Percentiles rank a stretch among this genome's conserved stretches.
These are phyloP conservation scores for Clathrospora elynae DNA, from an alignment of 2,329 filamentous ascomycete species.

Conservation along the genomic window DNA sequence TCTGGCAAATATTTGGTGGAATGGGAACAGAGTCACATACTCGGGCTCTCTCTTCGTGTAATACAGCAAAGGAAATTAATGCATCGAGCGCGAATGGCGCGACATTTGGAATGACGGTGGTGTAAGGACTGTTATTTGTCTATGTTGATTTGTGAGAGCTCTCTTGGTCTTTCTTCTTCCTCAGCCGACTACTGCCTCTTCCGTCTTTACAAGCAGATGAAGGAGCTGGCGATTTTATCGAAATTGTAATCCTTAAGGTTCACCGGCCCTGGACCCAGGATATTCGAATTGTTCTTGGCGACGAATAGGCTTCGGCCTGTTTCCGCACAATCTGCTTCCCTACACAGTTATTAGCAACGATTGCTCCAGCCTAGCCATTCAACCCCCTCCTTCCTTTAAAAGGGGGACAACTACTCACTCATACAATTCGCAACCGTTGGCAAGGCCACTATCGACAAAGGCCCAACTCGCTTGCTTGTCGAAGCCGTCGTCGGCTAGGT, in stretches of 20 bases:
- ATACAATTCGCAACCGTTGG: constrained; percentile 27
- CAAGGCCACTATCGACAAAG: constrained; percentile 27
- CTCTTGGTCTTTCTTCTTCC: neutral
- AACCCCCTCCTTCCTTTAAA: too few species aligned
- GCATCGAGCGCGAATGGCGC: neutral
- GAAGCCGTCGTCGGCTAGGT: constrained; percentile 18
- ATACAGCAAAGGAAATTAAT: too few species aligned
- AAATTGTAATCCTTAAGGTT: constrained; percentile 27
- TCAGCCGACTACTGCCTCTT: too few species aligned
- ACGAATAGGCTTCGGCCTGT: constrained; percentile 19
- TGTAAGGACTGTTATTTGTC: too few species aligned
- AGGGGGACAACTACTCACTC: too few species aligned
- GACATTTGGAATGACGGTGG: too few species aligned
- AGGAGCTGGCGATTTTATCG: constrained; percentile 16
- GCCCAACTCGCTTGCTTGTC: constrained; percentile 30
- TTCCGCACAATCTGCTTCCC: constrained; percentile 23
- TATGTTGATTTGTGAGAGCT: neutral
- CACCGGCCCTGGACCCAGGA: constrained; percentile 26
- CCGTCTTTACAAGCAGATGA: constrained; percentile 5
- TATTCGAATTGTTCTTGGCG: constrained; percentile 28
- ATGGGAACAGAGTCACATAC: too few species aligned
- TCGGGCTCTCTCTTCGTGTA: too few species aligned
- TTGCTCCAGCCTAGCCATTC: neutral
- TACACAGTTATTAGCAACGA: constrained; percentile 5
- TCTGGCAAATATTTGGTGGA: too few species aligned